phyloP scores from a whole-genome alignment of 1,284 basidiomycete species.

The Athelia psychrophila region DNA sequence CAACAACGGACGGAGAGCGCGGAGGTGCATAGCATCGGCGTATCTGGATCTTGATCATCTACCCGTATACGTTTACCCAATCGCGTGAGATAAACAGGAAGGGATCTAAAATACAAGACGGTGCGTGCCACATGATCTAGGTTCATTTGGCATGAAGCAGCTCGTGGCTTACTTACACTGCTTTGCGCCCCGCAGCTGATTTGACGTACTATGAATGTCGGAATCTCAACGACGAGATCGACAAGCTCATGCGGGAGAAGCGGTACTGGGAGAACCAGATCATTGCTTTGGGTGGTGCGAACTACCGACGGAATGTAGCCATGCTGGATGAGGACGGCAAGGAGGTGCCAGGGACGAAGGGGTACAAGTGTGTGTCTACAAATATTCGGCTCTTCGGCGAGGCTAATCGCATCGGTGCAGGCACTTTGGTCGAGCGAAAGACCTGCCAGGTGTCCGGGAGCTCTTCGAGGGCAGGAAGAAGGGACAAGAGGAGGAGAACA shows the following conservation, averaged over 20 bases:
- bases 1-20: no score
- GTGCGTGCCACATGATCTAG: constrained; percentile 55
- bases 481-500: constrained; percentile 83
- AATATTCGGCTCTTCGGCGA: not conserved
- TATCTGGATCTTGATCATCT: no score
- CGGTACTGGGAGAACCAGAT: constrained; percentile 98
- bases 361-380: constrained; percentile 80
- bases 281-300: constrained; percentile 91
- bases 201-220: constrained; percentile 96
- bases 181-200: constrained; percentile 53
- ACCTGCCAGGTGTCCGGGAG: constrained; percentile 94
- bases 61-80: no score
- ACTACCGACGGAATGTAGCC: constrained; percentile 88
- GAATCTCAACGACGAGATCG: constrained; percentile 98
- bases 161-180: not conserved
- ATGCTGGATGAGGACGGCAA: constrained; percentile 94
- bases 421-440: constrained; percentile 97
- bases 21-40: no score
- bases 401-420: constrained; percentile 34
- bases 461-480: constrained; percentile 84
- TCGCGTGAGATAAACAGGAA: constrained; percentile 93
- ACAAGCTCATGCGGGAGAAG: constrained; percentile 94
- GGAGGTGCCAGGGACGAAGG: constrained; percentile 95
- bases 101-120: constrained; percentile 96
- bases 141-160: not conserved